phyloP scores from a whole-genome alignment of 305 asterid species.

The Solanum hybrid region DNA sequence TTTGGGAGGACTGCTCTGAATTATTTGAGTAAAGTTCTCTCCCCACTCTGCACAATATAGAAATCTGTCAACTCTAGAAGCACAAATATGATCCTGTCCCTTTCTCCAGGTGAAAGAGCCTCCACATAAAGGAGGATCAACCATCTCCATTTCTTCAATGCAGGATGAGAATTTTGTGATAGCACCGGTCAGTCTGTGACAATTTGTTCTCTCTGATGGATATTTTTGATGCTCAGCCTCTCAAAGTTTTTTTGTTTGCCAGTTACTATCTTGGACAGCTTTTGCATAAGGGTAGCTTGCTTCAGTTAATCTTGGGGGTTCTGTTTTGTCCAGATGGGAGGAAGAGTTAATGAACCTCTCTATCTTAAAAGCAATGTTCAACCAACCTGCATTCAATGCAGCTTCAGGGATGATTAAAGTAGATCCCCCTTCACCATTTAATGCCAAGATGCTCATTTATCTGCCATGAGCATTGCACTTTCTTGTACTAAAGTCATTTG shows the following conservation, averaged over 20 bases:
- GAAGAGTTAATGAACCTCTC: neutral
- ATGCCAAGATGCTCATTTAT: neutral
- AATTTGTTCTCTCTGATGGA: neutral
- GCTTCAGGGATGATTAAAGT: neutral
- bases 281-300: neutral
- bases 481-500: neutral
- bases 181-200: neutral
- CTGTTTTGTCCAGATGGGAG: neutral
- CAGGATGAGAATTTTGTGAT: neutral
- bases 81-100: no score
- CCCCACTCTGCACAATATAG: no score
- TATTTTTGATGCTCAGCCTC: neutral
- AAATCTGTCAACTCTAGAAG: no score
- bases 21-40: no score
- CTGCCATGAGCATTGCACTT: neutral
- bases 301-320: neutral
- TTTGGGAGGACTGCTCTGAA: no score
- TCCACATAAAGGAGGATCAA: neutral
- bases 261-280: neutral
- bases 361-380: neutral
- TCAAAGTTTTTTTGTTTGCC: neutral
- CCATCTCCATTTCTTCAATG: neutral
- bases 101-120: no score
- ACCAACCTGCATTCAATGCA: neutral
- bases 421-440: neutral